A percentile compares a stretch with the other conserved stretches of the same genome.
phyloP scores from a whole-genome alignment of 1,284 basidiomycete genomes.

The Leccinum pseudoinsigne region DNA sequence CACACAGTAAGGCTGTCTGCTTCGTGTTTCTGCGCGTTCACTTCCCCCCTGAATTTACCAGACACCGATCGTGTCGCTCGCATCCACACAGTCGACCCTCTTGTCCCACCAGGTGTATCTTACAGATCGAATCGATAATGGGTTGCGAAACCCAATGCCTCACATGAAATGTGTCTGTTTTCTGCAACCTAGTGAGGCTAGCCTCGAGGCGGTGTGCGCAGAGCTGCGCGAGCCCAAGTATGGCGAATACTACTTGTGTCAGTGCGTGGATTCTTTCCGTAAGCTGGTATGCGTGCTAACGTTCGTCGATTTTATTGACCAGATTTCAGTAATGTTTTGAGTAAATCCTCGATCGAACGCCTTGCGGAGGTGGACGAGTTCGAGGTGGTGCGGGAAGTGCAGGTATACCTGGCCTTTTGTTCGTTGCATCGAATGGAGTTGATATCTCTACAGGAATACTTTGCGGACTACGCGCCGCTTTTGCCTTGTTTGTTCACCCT shows the following conservation, averaged over 20 bases:
- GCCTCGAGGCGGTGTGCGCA: constrained; percentile 77
- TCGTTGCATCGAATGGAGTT: constrained; percentile 3
- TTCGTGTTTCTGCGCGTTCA: constrained; percentile 4
- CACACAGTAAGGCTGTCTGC: constrained; percentile 72
- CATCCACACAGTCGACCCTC: constrained; percentile 92
- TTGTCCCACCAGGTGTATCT: constrained; percentile 98
- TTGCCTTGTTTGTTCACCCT: constrained; percentile 89
- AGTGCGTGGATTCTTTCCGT: constrained; percentile 65
- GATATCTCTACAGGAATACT: constrained; percentile 73
- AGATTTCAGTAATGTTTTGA: constrained; percentile 96
- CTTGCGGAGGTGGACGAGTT: constrained; percentile 95
- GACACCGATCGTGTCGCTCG: constrained; percentile 98
- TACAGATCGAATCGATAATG: constrained; percentile 96
- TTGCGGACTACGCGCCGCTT: constrained; percentile 91
- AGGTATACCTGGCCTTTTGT: constrained; percentile 49
- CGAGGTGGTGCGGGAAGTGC: constrained; percentile 95
- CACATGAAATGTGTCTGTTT: constrained; percentile 98
- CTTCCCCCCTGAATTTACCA: constrained; percentile 33
- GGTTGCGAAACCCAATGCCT: constrained; percentile 83
- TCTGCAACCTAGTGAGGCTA: constrained; percentile 78
- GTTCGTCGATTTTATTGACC: constrained; percentile 11
- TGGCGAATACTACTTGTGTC: constrained; percentile 94
- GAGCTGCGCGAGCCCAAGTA: constrained; percentile 93
- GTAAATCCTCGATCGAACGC: constrained; percentile 89
- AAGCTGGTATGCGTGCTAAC: constrained; percentile 17